A percentile compares a stretch with the other conserved stretches of the same genome.
Evolutionary conservation across 2,329 filamentous ascomycete species (phyloP).

Genomic region (Exophiala spinifera): DNA sequence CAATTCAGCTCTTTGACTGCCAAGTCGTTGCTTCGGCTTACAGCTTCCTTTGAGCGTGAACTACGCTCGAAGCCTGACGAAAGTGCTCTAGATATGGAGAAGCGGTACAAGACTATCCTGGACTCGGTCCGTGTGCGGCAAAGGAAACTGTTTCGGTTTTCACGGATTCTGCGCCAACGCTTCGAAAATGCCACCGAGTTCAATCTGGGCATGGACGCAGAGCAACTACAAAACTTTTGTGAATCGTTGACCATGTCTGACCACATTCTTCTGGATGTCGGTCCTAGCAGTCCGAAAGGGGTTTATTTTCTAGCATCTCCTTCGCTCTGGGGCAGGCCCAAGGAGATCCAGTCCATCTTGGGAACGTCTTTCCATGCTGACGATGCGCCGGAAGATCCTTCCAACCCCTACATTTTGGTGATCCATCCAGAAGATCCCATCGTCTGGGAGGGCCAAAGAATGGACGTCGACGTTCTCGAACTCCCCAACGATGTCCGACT

Average conservation of each 20-base stretch:
- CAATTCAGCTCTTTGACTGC: conserved; percentile 90
- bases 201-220: conserved; percentile 71
- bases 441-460: conserved; percentile 75
- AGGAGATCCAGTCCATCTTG: conserved; percentile 82
- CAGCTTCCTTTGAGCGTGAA: conserved; percentile 87
- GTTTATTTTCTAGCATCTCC: conserved; percentile 84
- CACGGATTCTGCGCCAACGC: conserved; percentile 80
- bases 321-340: conserved; percentile 67
- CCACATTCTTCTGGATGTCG: conserved; percentile 76
- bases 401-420: conserved; percentile 80
- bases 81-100: conserved; percentile 84
- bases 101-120: conserved; percentile 90
- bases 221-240: conserved; percentile 71
- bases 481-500: conserved; percentile 80
- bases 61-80: conserved; percentile 81
- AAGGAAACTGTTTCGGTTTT: conserved; percentile 94
- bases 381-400: conserved; percentile 67
- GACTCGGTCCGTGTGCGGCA: conserved; percentile 96
- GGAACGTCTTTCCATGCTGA: conserved; percentile 72
- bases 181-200: conserved; percentile 98
- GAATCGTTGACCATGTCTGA: conserved; percentile 76
- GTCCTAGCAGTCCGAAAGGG: conserved; percentile 67
- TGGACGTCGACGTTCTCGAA: conserved; percentile 69
- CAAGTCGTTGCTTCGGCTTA: conserved; percentile 85
- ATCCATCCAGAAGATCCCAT: conserved; percentile 76